Evolutionary conservation across 2,329 filamentous ascomycete genomes (phyloP), one percentile per base, ranked within the genome.

Genomic region (Monosporascus sp.): DNA sequence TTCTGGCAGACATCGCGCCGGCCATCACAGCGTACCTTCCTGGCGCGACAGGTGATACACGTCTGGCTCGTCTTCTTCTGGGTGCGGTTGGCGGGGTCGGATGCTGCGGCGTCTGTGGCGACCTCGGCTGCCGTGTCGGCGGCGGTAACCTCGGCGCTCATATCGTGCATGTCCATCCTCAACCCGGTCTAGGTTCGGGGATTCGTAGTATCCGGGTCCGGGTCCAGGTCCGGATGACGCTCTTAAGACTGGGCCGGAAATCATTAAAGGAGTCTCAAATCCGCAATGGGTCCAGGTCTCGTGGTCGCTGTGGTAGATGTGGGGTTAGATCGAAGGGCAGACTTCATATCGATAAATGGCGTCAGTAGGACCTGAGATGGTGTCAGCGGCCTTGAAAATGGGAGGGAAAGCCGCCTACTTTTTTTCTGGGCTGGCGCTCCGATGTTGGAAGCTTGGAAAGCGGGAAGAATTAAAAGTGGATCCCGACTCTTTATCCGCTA

Each of bases 21-120:
- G 37, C 79, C 78, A 61, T 82, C 78, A 68, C 80, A 84, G 48
- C 80, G 78, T 20, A 84, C 80, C 66, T 84, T 83, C 63, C 80
- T 77, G 48, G 76, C 72, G 22, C 78, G 76, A 57, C 78, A 81
- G 11, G 78, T 79, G 57, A 75, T 72, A 63, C 79, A 81, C n/a
- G 79, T 81, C 56, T 67, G 65, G 51, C 65, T 66, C n/a, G 65
- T 62, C 47, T 67, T 67, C 52, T 67, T 68, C 6, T 63, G 63
- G 38, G 62, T 60, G 44, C 65, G 58, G 60, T 69, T 68, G 47
- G 65, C 58, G 52, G 66, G 65, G 53, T 68, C 66, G 56, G 65
- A 61, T 38, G 61, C 66, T 49, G 65, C 66, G 28, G 63, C 64
- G 49, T 68, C 67, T 51, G 63, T 65, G 37, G 67, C 67, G 50